Base-by-base conservation (phyloP, 2,329 filamentous ascomycete species). In the Paecilomyces fulvus region DNA sequence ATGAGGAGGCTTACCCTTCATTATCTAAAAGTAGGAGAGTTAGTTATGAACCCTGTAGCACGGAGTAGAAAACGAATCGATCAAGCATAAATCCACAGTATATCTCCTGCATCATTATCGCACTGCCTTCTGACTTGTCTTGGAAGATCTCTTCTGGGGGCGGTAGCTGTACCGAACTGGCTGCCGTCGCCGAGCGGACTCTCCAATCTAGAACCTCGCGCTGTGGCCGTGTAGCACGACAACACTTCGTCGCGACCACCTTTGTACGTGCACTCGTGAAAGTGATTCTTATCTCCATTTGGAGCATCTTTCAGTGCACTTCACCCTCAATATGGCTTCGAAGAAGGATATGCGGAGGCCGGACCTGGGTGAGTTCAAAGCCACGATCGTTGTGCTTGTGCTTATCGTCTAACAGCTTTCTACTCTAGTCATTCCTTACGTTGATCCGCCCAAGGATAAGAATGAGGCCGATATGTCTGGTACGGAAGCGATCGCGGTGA, bases 351-450 rank as follows among this genome's bases (percentile, higher is more conserved):
- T 90, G 86, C 83, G 87, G 60, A 80, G 88, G 67, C 74, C 79
- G 58, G 88, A 92, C 71, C 80, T 92, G 62, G 82, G 88, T 90
- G 80, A 64, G 83, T 71, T 50, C 37, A 17, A 17, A 30, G n/a
- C 20, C 14, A 62, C 65, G 23, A 25, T n/a, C 20, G 14, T 10
- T 49, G 48, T 20, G 12, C 6, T 25, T 23, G 9, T 11, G 3
- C 9, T 57, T 63, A 59, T 55, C 37, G 55, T 49, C 52, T 30
- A 49, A 48, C 25, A 50, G 56, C 20, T 54, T 43, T 51, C 17
- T 37, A 57, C 43, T 58, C 55, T 70, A 96, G 92, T 92, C 70
- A 89, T 96, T 65, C 92, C 92, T 59, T 96, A 94, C 74, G 84
- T 90, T 73, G 87, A 88, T 65, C 90, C 90, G 49, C 78, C 80